Conservation (phyloP, 768 basidiomycete genomes). For the Leccinum incarnatum region DNA sequence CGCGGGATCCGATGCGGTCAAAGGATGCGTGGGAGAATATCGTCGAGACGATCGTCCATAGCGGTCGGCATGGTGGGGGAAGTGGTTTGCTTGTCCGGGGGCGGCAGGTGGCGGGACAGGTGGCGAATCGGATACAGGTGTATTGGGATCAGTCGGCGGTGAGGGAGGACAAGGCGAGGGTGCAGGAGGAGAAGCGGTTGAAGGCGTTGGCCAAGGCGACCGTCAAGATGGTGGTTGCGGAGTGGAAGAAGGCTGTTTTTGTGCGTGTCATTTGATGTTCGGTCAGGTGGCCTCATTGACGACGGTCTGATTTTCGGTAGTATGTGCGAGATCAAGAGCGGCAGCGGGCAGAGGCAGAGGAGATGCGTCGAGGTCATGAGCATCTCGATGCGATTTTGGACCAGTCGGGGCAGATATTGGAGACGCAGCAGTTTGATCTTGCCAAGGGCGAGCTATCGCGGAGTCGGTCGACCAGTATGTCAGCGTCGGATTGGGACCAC, state of each 20-base stretch:
- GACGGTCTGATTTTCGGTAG: conserved; percentile 36
- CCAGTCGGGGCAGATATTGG: conserved; percentile 82
- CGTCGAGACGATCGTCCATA: conserved; percentile 42
- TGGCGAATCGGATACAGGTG: conserved; percentile 62
- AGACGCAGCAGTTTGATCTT: conserved; percentile 77
- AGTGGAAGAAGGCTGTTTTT: conserved; percentile 88
- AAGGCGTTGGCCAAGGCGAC: conserved; percentile 69
- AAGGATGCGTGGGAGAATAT: conserved; percentile 60
- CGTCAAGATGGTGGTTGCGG: conserved; percentile 62
- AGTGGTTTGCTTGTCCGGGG: conserved; percentile 22
- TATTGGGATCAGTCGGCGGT: conserved; percentile 74
- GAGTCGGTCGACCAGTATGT: conserved; percentile 59
- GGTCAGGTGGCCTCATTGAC: neutral
- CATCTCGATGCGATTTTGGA: conserved; percentile 90
- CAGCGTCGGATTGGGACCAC: conserved; percentile 26
- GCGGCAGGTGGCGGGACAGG: conserved; percentile 46
- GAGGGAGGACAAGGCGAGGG: conserved; percentile 56
- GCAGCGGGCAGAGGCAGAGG: conserved; percentile 66
- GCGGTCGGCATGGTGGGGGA: conserved; percentile 17
- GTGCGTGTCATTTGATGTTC: conserved; percentile 45
- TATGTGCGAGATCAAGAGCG: conserved; percentile 73
- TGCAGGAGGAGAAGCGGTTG: conserved; percentile 65
- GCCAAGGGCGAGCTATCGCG: conserved; percentile 44
- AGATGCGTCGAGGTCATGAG: conserved; percentile 72
- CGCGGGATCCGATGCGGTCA: conserved; percentile 24